Evolutionary conservation across 345 rosid genomes (phyloP).

Genomic region (Salix exigua): DNA sequence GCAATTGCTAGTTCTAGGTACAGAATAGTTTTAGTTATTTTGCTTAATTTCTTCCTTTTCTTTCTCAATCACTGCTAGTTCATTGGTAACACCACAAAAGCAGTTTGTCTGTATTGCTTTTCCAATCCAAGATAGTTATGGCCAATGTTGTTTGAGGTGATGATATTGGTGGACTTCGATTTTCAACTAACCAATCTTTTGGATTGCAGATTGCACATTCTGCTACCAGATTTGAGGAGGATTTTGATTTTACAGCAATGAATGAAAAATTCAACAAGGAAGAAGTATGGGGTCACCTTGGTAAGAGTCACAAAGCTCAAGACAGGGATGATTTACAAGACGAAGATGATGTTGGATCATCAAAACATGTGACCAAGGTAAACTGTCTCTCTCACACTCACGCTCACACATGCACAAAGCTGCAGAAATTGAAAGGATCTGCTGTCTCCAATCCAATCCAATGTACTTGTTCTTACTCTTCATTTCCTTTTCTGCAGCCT

Average conservation of each 20-base stretch:
- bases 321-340: conserved; percentile 9
- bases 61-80: background rate
- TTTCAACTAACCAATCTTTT: background rate
- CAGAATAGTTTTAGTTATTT: background rate
- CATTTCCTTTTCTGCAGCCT: conserved; percentile 17
- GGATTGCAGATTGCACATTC: conserved; percentile 18
- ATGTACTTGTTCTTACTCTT: background rate
- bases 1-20: background rate
- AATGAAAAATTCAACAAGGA: conserved; percentile 42
- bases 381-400: background rate
- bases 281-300: conserved; percentile 42
- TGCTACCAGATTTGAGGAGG: conserved; percentile 26
- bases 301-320: conserved; percentile 21
- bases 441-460: background rate
- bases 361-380: conserved; percentile 15
- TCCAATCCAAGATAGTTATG: background rate
- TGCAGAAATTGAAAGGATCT: background rate
- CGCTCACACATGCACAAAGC: too few species aligned
- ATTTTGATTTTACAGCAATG: conserved; percentile 44
- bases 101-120: background rate
- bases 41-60: background rate
- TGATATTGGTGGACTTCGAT: background rate
- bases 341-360: conserved; percentile 1
- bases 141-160: background rate
- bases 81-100: background rate